Evolutionary conservation across 768 basidiomycete species (phyloP).

Genomic region (Macrolepiota dolichaula): DNA sequence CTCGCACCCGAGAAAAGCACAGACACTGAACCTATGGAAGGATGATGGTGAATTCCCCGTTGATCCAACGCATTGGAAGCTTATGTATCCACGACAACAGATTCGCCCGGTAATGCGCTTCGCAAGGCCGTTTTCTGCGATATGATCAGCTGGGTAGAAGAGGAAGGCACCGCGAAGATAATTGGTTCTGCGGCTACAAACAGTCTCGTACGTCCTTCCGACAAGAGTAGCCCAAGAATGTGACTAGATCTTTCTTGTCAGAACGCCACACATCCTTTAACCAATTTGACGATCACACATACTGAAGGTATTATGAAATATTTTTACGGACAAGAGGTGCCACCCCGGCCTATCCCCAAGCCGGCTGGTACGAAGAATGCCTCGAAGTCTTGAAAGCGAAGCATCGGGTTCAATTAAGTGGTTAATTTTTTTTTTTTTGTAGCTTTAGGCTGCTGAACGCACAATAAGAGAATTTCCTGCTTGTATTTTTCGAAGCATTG

Average conservation of each 20-base stretch:
- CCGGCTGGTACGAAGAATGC: background rate
- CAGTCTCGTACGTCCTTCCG: slow-evolving; percentile 21
- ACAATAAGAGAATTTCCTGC: background rate
- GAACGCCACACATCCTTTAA: slow-evolving; percentile 34
- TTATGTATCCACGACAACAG: slow-evolving; percentile 5
- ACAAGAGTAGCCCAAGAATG: background rate
- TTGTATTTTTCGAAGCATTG: background rate
- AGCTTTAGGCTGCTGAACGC: background rate
- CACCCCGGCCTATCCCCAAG: background rate
- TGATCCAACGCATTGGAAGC: background rate
- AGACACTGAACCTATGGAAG: slow-evolving; percentile 20
- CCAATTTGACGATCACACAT: slow-evolving; percentile 34
- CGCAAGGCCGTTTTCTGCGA: slow-evolving; percentile 20
- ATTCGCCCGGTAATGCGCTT: slow-evolving; percentile 16
- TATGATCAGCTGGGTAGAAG: slow-evolving; percentile 29
- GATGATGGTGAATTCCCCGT: slow-evolving; percentile 10
- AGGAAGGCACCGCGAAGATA: slow-evolving; percentile 19
- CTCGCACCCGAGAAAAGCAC: slow-evolving; percentile 26
- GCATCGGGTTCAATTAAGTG: background rate
- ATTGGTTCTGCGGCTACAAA: slow-evolving; percentile 18
- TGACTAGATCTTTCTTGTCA: background rate
- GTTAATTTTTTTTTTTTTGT: background rate
- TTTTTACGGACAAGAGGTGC: slow-evolving; percentile 21
- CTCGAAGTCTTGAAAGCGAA: background rate
- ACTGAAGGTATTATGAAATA: slow-evolving; percentile 27